Percentiles rank a stretch among this genome's conserved stretches.
These are phyloP conservation scores for Sporopachydermia lactativora DNA, from an alignment of 805 yeast species.

Conservation along the genomic window DNA sequence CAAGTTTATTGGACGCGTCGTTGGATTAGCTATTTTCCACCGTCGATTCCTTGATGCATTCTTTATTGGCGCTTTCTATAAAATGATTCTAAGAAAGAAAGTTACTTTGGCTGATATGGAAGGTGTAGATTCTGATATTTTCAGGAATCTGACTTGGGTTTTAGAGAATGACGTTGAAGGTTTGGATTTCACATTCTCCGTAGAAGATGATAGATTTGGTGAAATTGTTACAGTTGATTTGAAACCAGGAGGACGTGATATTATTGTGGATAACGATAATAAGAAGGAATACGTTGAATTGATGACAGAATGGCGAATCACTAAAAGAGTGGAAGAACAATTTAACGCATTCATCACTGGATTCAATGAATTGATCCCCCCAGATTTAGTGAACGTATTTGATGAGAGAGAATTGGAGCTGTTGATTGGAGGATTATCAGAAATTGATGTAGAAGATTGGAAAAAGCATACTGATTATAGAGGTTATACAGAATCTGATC, in stretches of 20 bases:
- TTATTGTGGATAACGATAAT: constrained; percentile 72
- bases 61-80: constrained; percentile 78
- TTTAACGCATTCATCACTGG: constrained; percentile 81
- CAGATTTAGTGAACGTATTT: constrained; percentile 70
- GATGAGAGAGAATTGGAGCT: constrained; percentile 79
- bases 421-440: constrained; percentile 79
- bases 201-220: constrained; percentile 74
- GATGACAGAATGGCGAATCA: constrained; percentile 74
- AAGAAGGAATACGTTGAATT: constrained; percentile 74
- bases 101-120: constrained; percentile 79
- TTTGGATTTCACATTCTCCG: constrained; percentile 64
- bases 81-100: constrained; percentile 77
- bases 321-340: constrained; percentile 70
- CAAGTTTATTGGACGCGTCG: constrained; percentile 81
- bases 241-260: constrained; percentile 59
- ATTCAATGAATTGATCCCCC: constrained; percentile 76
- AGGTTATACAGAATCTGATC: constrained; percentile 78
- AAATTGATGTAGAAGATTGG: constrained; percentile 82
- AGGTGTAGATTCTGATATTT: constrained; percentile 78
- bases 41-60: constrained; percentile 79
- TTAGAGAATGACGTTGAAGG: constrained; percentile 63
- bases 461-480: constrained; percentile 85
- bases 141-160: constrained; percentile 74
- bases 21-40: constrained; percentile 81
- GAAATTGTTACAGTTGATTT: constrained; percentile 63